phyloP scores from a whole-genome alignment of 495 filamentous ascomycete species.

The Penicillium canescens region DNA sequence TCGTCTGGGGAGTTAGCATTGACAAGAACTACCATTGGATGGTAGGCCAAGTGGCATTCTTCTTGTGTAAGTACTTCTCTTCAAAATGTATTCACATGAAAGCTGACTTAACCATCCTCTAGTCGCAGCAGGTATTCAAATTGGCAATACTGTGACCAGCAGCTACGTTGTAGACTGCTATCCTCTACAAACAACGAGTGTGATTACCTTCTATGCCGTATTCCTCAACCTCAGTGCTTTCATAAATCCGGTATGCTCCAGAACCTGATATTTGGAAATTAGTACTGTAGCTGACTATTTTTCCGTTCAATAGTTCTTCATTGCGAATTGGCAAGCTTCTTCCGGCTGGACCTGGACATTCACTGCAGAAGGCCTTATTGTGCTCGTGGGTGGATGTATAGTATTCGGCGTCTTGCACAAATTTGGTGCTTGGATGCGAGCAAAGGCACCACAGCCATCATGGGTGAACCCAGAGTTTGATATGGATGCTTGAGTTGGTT shows the following conservation, averaged over 20 bases:
- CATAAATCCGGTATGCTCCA: conserved; percentile 39
- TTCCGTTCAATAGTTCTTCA: conserved; percentile 49
- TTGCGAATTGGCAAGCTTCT: conserved; percentile 51
- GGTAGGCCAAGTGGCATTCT: conserved; percentile 60
- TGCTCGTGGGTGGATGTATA: conserved; percentile 40
- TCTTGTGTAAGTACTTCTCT: conserved; percentile 35
- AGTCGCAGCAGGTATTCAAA: conserved; percentile 62
- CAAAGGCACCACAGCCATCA: conserved; percentile 25
- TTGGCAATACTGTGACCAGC: conserved; percentile 58
- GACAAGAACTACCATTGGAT: conserved; percentile 60
- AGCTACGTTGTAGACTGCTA: conserved; percentile 61
- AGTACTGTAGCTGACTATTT: neutral
- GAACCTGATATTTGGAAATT: neutral
- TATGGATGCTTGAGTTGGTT: conserved; percentile 1
- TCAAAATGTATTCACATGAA: neutral
- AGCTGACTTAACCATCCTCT: neutral
- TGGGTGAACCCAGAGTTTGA: conserved; percentile 51
- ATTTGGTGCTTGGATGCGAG: conserved; percentile 42
- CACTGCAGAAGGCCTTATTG: conserved; percentile 53
- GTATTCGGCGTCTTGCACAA: conserved; percentile 44
- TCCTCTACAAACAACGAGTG: conserved; percentile 56
- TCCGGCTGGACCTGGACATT: conserved; percentile 61
- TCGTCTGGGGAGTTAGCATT: conserved; percentile 60
- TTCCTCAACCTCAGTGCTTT: conserved; percentile 58
- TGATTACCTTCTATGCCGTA: conserved; percentile 63